These are phyloP conservation scores for Lentinula boryana DNA, from an alignment of 768 basidiomycete species.

Conservation along the genomic window DNA sequence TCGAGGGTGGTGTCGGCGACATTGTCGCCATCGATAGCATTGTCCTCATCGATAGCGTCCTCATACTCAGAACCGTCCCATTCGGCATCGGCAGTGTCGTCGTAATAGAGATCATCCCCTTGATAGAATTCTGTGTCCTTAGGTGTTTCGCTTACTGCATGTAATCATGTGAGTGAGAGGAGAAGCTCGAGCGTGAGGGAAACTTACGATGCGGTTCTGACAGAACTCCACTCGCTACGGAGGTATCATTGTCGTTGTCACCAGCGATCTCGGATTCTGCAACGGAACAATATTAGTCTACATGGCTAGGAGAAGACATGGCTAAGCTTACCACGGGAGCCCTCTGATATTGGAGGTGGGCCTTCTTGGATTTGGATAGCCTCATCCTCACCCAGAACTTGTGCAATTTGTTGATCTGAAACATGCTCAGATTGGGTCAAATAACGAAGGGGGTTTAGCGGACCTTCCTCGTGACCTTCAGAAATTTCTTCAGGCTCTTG, in stretches of 20 bases:
- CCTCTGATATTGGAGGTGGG: neutral
- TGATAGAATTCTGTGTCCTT: neutral
- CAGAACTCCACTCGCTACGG: neutral
- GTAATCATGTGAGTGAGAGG: neutral
- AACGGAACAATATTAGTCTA: neutral
- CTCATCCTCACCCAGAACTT: neutral
- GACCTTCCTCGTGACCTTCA: conserved; percentile 4
- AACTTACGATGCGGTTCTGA: neutral
- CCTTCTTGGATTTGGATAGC: neutral
- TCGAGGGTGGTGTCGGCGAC: conserved; percentile 6
- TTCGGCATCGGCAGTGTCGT: neutral
- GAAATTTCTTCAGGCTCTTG: conserved; percentile 2
- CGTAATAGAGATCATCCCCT: conserved; percentile 2
- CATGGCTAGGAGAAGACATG: neutral
- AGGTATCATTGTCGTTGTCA: neutral
- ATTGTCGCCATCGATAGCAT: neutral
- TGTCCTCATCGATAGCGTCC: neutral
- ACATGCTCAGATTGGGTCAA: neutral
- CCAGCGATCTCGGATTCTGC: neutral
- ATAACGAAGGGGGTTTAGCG: neutral
- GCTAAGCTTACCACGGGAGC: neutral
- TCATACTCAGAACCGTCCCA: conserved; percentile 6
- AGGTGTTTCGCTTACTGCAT: neutral
- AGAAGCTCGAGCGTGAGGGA: neutral
- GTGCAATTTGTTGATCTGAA: neutral